Evolutionary conservation across 2,329 filamentous ascomycete genomes (phyloP).

Genomic region (Aspergillus quadricinctus): DNA sequence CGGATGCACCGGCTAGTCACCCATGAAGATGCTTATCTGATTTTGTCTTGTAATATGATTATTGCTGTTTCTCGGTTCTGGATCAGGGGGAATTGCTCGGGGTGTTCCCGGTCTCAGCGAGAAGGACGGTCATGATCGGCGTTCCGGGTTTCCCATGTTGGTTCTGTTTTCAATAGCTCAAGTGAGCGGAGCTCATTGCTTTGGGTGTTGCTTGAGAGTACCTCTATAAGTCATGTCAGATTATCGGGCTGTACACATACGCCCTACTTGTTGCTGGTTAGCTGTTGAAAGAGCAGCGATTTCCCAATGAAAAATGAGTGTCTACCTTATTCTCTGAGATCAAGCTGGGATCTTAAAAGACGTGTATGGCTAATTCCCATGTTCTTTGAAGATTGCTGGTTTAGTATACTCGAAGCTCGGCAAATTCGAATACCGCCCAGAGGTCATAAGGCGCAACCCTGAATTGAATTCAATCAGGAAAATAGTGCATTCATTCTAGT

Average conservation of each 20-base stretch:
- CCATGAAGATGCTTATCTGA: constrained; percentile 6
- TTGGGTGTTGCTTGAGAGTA: background rate
- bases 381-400: background rate
- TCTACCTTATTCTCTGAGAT: background rate
- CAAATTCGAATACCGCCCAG: background rate
- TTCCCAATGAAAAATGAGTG: background rate
- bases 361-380: background rate
- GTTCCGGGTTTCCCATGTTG: background rate
- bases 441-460: background rate
- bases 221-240: background rate
- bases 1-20: constrained; percentile 13
- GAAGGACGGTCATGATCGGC: constrained; percentile 1
- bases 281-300: background rate
- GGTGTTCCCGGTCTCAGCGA: constrained; percentile 6
- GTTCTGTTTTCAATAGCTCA: background rate
- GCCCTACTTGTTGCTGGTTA: background rate
- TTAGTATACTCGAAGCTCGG: background rate
- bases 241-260: background rate
- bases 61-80: constrained; percentile 3
- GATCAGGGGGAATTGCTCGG: background rate
- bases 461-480: background rate
- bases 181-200: background rate
- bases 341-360: background rate
- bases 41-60: background rate
- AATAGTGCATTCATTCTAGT: background rate